These are phyloP conservation scores for Phytophthora syringae DNA, from an alignment of 352 stramenopile species.

Conservation along the genomic window DNA sequence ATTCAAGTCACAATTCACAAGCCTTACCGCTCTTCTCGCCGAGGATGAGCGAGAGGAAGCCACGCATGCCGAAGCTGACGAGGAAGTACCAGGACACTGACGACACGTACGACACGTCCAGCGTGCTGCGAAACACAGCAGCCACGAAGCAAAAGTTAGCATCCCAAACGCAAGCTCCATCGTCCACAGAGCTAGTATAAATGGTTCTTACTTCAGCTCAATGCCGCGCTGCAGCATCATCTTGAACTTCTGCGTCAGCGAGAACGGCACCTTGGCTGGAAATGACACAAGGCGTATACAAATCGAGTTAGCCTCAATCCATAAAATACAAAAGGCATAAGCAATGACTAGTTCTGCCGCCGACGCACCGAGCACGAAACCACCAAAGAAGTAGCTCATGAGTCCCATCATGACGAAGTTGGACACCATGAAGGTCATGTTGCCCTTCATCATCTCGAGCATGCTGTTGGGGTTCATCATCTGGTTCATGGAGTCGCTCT, in stretches of 20 bases:
- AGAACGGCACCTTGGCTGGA: conserved; percentile 98
- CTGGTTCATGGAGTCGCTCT: conserved; percentile 92
- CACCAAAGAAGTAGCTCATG: conserved; percentile 98
- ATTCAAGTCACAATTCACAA: neutral
- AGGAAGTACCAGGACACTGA: conserved; percentile 99
- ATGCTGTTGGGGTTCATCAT: conserved; percentile 97
- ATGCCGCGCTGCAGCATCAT: conserved; percentile 97
- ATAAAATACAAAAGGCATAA: neutral
- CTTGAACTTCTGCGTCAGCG: conserved; percentile 98
- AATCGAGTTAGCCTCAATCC: neutral
- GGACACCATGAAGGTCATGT: conserved; percentile 99
- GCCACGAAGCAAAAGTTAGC: conserved; percentile 7
- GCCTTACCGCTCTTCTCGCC: conserved; percentile 87
- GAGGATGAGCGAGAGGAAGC: conserved; percentile 96
- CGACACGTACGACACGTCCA: conserved; percentile 98
- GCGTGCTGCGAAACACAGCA: conserved; percentile 62
- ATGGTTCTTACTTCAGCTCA: conserved; percentile 85
- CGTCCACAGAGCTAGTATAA: neutral
- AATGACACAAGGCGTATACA: neutral
- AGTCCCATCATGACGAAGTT: conserved; percentile 99
- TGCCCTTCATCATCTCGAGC: conserved; percentile 99
- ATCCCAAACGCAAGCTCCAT: neutral
- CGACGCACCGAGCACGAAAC: conserved; percentile 94
- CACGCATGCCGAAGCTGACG: conserved; percentile 98
- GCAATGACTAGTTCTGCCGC: neutral